These are phyloP conservation scores for Epipyxis sp. DNA, from an alignment of 108 stramenopile species.

Conservation along the genomic window DNA sequence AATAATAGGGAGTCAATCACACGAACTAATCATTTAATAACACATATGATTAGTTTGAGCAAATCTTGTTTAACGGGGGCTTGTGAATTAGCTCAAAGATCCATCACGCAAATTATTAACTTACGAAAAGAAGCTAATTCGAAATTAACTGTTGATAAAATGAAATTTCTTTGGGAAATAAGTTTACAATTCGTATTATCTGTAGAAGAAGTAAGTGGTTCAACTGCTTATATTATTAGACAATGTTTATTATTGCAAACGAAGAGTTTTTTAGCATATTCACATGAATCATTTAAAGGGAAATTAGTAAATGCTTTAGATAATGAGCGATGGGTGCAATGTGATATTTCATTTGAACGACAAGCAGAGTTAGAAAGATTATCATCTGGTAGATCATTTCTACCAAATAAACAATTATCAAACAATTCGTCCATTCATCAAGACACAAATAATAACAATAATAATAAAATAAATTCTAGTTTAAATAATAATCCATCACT, in stretches of 20 bases:
- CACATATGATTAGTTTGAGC: background rate
- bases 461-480: too few relatives aligned
- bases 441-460: too few relatives aligned
- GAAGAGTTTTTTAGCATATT: background rate
- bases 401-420: background rate
- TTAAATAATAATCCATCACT: background rate
- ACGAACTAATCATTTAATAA: background rate
- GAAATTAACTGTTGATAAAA: background rate
- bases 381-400: constrained; percentile 7
- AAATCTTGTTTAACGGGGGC: background rate
- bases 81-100: constrained; percentile 21
- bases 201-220: background rate
- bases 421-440: background rate
- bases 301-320: constrained; percentile 10
- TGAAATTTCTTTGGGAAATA: constrained; percentile 29
- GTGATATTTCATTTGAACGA: constrained; percentile 9
- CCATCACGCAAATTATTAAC: constrained; percentile 7
- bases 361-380: constrained; percentile 16
- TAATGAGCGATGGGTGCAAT: constrained; percentile 29
- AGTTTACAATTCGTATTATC: background rate
- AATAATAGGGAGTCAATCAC: background rate
- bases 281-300: constrained; percentile 1
- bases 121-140: constrained; percentile 17
- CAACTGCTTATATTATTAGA: background rate
- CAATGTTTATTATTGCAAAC: constrained; percentile 15